phyloP scores from a whole-genome alignment of 2,329 filamentous ascomycete species.

The Pyricularia pennisetigena region DNA sequence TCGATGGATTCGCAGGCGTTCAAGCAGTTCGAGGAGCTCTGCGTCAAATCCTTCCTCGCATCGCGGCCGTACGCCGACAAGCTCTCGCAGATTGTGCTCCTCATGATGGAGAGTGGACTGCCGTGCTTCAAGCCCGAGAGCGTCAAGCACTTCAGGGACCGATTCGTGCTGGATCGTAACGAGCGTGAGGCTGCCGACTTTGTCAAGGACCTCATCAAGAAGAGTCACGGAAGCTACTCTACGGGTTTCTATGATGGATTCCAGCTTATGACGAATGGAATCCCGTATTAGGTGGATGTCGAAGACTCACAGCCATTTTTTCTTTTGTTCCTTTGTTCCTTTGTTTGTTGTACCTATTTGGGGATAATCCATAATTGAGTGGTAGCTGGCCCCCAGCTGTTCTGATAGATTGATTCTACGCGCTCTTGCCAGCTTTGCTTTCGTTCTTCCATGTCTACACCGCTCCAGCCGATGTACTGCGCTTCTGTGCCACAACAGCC shows the following conservation, averaged over 20 bases:
- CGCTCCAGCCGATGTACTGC: not conserved
- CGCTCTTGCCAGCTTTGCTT: not conserved
- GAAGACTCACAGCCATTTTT: not conserved
- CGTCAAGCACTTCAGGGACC: constrained; percentile 81
- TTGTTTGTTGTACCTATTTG: not conserved
- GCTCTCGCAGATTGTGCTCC: constrained; percentile 75
- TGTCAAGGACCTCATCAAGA: constrained; percentile 81
- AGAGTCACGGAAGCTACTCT: constrained; percentile 81
- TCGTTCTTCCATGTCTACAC: not conserved
- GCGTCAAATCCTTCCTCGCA: constrained; percentile 89
- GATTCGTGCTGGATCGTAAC: constrained; percentile 85
- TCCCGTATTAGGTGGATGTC: constrained; percentile 66
- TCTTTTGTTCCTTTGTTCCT: not conserved
- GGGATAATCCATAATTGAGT: not conserved
- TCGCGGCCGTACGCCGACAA: constrained; percentile 80
- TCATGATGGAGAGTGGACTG: constrained; percentile 94
- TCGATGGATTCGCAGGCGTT: constrained; percentile 77
- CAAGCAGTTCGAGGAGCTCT: constrained; percentile 92
- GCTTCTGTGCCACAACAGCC: not conserved
- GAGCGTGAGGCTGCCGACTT: constrained; percentile 93
- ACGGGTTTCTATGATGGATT: constrained; percentile 97
- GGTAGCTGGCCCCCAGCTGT: not conserved
- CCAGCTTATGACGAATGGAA: constrained; percentile 93
- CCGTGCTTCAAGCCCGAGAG: constrained; percentile 98
- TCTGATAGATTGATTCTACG: not conserved